A percentile compares a stretch with the other conserved stretches of the same genome.
phyloP scores from a whole-genome alignment of 2,329 filamentous ascomycete genomes.

The Aspergillus viridinutans region DNA sequence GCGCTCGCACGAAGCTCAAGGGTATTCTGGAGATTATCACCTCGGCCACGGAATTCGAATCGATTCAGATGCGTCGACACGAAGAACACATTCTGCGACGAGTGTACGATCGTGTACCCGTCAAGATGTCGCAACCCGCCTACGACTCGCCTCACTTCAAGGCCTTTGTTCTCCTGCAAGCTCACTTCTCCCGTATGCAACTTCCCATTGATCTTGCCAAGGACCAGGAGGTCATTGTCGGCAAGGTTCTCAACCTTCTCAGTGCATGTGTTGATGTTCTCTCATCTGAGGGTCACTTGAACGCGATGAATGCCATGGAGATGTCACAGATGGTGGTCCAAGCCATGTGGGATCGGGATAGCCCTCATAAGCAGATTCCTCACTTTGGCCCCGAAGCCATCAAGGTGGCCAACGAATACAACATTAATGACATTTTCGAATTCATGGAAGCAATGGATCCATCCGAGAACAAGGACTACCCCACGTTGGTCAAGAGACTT shows the following conservation, averaged over 20 bases:
- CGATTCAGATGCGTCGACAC: slow-evolving; percentile 88
- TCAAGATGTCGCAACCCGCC: slow-evolving; percentile 84
- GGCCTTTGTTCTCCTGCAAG: slow-evolving; percentile 92
- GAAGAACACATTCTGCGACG: slow-evolving; percentile 83
- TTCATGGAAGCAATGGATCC: slow-evolving; percentile 99
- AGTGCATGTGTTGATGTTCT: slow-evolving; percentile 93
- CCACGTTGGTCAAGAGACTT: slow-evolving; percentile 70
- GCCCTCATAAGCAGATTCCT: slow-evolving; percentile 93
- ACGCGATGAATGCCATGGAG: slow-evolving; percentile 98
- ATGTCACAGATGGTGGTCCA: slow-evolving; percentile 99
- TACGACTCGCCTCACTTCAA: slow-evolving; percentile 98
- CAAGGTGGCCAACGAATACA: slow-evolving; percentile 73
- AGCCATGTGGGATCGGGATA: slow-evolving; percentile 98
- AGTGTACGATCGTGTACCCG: slow-evolving; percentile 90
- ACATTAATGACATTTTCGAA: slow-evolving; percentile 89
- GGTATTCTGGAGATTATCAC: slow-evolving; percentile 95
- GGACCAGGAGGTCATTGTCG: slow-evolving; percentile 84
- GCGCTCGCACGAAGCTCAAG: slow-evolving; percentile 87
- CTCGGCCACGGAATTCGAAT: slow-evolving; percentile 93
- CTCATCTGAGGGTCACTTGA: slow-evolving; percentile 91
- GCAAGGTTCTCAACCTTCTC: slow-evolving; percentile 79
- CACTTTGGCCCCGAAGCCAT: slow-evolving; percentile 84
- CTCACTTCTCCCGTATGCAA: slow-evolving; percentile 96
- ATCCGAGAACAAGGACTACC: slow-evolving; percentile 80
- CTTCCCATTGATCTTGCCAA: slow-evolving; percentile 92